Base-by-base conservation (phyloP, 257 asterid genomes). In the Solanum chiquidenum region DNA sequence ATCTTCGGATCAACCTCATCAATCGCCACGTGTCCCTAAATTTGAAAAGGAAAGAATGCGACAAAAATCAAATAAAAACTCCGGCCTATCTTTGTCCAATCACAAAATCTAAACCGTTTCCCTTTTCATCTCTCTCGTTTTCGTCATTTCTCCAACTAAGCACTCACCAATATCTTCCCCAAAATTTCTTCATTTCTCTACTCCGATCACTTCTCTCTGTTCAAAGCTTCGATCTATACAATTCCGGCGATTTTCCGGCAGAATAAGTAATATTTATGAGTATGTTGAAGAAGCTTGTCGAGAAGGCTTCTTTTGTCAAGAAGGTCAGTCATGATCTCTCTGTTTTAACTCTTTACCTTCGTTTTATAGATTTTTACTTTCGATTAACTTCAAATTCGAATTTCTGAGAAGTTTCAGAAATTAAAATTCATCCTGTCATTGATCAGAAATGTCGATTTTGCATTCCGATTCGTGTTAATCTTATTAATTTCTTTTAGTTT, bases 281-380 rank as follows among this genome's bases (percentile, higher is more conserved):
- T 80, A 80, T 80, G 85, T 80, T 80, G 87, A 96, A 94, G 95
- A 95, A 94, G 90, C 95, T 96, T 14, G 98, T 96, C 44, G 99
- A 96, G 86, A 96, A 94, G 94, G 98, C 98, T 91, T 95, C 97
- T 72, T 76, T 95, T 80, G 83, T 23, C 62, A 95, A 95, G 93
- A 96, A 96, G 98, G 98, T 94, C 80, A 89, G 73, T 31, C 38
- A 14, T 77, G 38, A 44, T 52, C 62, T 52, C 62, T 27, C 42
- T 62, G 66, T 80, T 29, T 80, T 42, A 42, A 42, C 23, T 18
- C n/a, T 52, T 52, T 16, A 52, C 23, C 60, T 49, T 49, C 60
- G 21, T 14, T 42, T 27, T 12, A 1, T 23, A 25, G 7, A 10
- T 46, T 44, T 23, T 1, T n/a, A 2, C 10, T 25, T 77, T 42